A percentile compares a stretch with the other conserved stretches of the same genome.
phyloP scores from a whole-genome alignment of 805 yeast species.

The Wickerhamiella australiensis region DNA sequence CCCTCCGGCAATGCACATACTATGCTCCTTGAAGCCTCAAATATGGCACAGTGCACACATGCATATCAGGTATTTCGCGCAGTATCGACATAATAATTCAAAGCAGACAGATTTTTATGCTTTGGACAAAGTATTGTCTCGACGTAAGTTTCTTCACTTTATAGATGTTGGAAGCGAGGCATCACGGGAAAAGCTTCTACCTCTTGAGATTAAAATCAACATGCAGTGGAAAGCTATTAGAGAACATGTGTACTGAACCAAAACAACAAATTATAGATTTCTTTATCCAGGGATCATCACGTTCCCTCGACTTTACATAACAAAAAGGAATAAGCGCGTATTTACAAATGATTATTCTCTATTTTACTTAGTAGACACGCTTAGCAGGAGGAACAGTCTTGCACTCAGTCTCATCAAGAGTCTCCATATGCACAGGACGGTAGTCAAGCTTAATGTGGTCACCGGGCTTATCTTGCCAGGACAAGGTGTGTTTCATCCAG shows the following conservation, averaged over 20 bases:
- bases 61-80: slow-evolving; percentile 62
- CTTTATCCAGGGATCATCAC: too few species aligned
- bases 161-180: slow-evolving; percentile 29
- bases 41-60: slow-evolving; percentile 87
- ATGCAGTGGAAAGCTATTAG: background rate
- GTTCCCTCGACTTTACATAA: too few species aligned
- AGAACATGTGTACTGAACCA: background rate
- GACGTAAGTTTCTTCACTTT: slow-evolving; percentile 45
- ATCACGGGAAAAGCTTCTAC: background rate
- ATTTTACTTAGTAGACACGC: slow-evolving; percentile 65
- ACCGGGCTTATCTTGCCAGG: slow-evolving; percentile 72
- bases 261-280: too few species aligned
- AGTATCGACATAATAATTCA: slow-evolving; percentile 30
- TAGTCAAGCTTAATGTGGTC: slow-evolving; percentile 63
- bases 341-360: background rate
- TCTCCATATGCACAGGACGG: slow-evolving; percentile 71
- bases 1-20: slow-evolving; percentile 46
- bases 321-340: background rate
- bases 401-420: slow-evolving; percentile 87
- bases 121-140: slow-evolving; percentile 70
- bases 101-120: slow-evolving; percentile 46
- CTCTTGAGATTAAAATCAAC: background rate
- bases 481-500: slow-evolving; percentile 96
- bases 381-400: slow-evolving; percentile 93
- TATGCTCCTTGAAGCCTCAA: slow-evolving; percentile 45